Percentiles rank a stretch among this genome's conserved stretches.
Conservation (phyloP, 2,329 filamentous ascomycete genomes). For the Diaporthe helianthi region DNA sequence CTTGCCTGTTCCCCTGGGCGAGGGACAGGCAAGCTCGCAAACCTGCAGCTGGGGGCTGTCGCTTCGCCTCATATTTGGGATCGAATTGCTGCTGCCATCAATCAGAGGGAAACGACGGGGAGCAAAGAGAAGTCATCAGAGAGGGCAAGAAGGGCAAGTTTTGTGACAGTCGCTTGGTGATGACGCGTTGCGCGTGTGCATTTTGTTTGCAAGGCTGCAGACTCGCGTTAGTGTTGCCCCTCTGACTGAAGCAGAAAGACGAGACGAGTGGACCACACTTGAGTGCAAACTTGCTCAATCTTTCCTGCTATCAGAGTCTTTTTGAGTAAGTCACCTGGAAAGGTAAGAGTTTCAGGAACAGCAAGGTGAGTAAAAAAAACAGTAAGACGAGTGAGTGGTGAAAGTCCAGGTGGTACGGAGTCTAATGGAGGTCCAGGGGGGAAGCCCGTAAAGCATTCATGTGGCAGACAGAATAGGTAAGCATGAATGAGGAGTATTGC, state of each 20-base stretch:
- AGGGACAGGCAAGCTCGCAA: slow-evolving; percentile 9
- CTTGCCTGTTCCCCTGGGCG: not conserved
- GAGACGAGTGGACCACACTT: not conserved
- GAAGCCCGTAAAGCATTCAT: not conserved
- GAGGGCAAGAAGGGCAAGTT: not conserved
- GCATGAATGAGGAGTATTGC: not conserved
- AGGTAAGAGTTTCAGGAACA: not conserved
- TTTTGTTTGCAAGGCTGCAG: slow-evolving; percentile 1
- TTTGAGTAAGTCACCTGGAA: no score
- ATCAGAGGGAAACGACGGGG: not conserved
- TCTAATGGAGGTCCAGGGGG: not conserved
- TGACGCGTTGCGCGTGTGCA: not conserved
- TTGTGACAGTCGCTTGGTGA: not conserved
- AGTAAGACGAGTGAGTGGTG: not conserved
- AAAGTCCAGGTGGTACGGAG: not conserved
- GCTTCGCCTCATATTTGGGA: slow-evolving; percentile 12
- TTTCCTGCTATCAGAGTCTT: not conserved
- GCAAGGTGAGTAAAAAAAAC: no score
- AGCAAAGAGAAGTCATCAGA: not conserved
- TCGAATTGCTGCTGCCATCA: not conserved
- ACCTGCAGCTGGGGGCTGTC: not conserved
- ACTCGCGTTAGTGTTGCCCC: not conserved
- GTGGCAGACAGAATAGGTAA: not conserved
- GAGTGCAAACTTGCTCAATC: not conserved
- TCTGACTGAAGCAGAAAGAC: not conserved